phyloP scores from a whole-genome alignment of 768 basidiomycete genomes.

The Leucocoprinus sp. region DNA sequence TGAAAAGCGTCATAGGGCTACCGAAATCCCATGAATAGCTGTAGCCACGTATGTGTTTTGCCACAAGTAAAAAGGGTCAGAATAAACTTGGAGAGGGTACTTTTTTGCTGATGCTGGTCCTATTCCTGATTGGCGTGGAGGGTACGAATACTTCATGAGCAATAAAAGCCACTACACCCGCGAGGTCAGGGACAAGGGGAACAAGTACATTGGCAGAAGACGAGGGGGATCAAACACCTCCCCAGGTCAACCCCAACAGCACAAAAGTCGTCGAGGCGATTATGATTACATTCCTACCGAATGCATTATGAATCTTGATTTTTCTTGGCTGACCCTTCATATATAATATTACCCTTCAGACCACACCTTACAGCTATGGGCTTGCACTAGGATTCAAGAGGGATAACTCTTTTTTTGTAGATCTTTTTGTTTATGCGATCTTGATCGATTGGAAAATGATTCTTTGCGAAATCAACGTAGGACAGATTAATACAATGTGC shows the following conservation, averaged over 20 bases:
- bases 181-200: slow-evolving; percentile 36
- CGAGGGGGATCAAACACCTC: slow-evolving; percentile 38
- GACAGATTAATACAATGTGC: no score
- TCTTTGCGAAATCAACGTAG: no score
- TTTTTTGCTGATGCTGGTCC: slow-evolving; percentile 31
- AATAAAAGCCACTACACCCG: slow-evolving; percentile 30
- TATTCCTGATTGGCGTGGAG: slow-evolving; percentile 18
- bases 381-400: no score
- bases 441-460: no score
- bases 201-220: slow-evolving; percentile 29
- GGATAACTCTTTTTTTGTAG: no score
- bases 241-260: slow-evolving; percentile 41
- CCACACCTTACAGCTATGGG: no score
- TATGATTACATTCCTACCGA: slow-evolving; percentile 36
- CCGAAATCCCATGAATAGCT: slow-evolving; percentile 15
- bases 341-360: no score
- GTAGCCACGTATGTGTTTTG: slow-evolving; percentile 27
- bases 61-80: background rate
- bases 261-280: slow-evolving; percentile 24
- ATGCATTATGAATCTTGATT: background rate
- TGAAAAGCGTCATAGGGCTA: background rate
- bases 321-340: no score
- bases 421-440: no score
- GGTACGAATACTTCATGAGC: slow-evolving; percentile 30
- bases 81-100: slow-evolving; percentile 5